Percentiles rank a stretch among this genome's conserved stretches.
Evolutionary conservation across 192 early-diverging fungal genomes (phyloP).

Genomic region (Phlyctochytrium planicorne): DNA sequence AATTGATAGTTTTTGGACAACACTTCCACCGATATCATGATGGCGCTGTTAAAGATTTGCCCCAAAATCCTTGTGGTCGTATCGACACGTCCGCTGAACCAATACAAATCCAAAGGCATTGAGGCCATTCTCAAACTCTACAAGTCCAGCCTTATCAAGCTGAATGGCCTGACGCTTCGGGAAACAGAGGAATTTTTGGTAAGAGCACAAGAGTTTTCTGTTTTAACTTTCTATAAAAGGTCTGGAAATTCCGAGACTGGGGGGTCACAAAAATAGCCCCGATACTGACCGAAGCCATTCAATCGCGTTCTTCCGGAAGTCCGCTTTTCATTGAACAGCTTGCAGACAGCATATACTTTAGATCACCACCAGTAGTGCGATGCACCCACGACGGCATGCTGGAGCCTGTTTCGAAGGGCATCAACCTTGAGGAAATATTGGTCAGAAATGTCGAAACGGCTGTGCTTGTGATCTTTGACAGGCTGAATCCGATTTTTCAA

Average conservation of each 20-base stretch:
- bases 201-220: background rate
- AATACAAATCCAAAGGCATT: conserved; percentile 19
- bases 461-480: conserved; percentile 28
- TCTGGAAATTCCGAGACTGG: conserved; percentile 31
- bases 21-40: conserved; percentile 13
- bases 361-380: conserved; percentile 18
- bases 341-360: conserved; percentile 21
- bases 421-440: conserved; percentile 26
- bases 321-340: conserved; percentile 31
- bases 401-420: conserved; percentile 8
- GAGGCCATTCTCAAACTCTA: conserved; percentile 5
- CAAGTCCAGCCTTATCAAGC: conserved; percentile 6
- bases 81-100: conserved; percentile 21
- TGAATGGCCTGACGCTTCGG: conserved; percentile 26
- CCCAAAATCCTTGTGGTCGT: conserved; percentile 19
- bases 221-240: too few species aligned
- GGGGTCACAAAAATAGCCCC: conserved; percentile 14
- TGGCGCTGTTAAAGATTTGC: conserved; percentile 10
- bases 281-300: conserved; percentile 20
- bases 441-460: conserved; percentile 29
- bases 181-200: conserved; percentile 30
- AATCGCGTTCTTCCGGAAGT: conserved; percentile 21
- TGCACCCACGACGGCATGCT: conserved; percentile 18
- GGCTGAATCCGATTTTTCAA: conserved; percentile 29
- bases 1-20: conserved; percentile 30